Evolutionary conservation across 768 basidiomycete species (phyloP), one percentile per base, ranked within the genome.

Genomic region (Termitomyces heimii): DNA sequence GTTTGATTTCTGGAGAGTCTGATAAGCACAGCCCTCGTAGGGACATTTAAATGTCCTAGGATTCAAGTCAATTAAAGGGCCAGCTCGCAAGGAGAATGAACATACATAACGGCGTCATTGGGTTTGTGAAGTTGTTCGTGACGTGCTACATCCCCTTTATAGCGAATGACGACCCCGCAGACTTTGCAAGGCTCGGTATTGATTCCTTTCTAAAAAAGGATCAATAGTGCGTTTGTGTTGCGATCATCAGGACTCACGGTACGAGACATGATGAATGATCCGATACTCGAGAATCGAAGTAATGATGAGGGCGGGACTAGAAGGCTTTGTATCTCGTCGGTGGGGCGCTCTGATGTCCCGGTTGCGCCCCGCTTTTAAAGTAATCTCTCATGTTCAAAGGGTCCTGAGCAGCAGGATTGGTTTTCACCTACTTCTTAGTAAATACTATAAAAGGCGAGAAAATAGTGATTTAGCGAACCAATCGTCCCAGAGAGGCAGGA

Each of bases 1-100:
- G 46, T 73, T 73, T 4, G 68, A 68, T 48, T 61, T 65, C 44
- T 73, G 72, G 10, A 71, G 60, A n/a, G 55, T 67, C 52, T 63
- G 60, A 58, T 68, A 70, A 6, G 50, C 43, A 54, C 72, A 72
- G 3, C 63, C 67, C 0, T 64, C 54, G 34, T 60, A 65, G 1
- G 64, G 60, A 55, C 72, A 73, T 29, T 60, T 60, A 59, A 64
- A 65, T 65, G 67, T 69, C 40, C 71, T 72, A n/a, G 10, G n/a
- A 20, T 7, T 42, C 20, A 7, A 12, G 10, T 9, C 22, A 20
- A 22, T 12, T 43, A 4, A 12, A 43, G 20, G 6, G 42, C 20
- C 42, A 22, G 9, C 20, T 43, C 12, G 20, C 22, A 43, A 43
- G 12, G 4, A 43, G 12, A 13, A 9, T 43, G 4, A 13, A 20